A percentile compares a stretch with the other conserved stretches of the same genome.
Evolutionary conservation across 352 stramenopile genomes (phyloP).

Genomic region (Phytophthora aleatoria): DNA sequence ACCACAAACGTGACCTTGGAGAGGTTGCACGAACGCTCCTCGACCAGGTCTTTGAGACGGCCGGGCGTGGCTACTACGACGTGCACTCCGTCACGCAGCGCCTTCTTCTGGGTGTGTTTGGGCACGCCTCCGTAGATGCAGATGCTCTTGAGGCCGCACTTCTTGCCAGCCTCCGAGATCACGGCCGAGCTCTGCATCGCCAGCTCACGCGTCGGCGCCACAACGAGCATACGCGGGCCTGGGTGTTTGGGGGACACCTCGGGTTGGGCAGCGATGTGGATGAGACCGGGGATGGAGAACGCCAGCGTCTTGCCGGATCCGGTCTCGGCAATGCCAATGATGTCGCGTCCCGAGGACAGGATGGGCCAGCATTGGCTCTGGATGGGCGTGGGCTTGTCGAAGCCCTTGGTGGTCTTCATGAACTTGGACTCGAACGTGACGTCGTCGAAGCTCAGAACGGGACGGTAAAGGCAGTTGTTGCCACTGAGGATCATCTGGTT

Average conservation of each 20-base stretch:
- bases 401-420: slow-evolving; percentile 90
- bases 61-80: slow-evolving; percentile 97
- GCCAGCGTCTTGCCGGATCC: slow-evolving; percentile 97
- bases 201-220: slow-evolving; percentile 94
- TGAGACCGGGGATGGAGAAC: slow-evolving; percentile 94
- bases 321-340: slow-evolving; percentile 93
- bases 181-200: slow-evolving; percentile 94
- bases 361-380: slow-evolving; percentile 97
- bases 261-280: slow-evolving; percentile 80
- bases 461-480: slow-evolving; percentile 90
- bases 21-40: slow-evolving; percentile 85
- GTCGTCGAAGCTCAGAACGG: slow-evolving; percentile 73
- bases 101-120: slow-evolving; percentile 93
- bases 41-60: slow-evolving; percentile 91
- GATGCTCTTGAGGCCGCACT: slow-evolving; percentile 83
- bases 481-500: slow-evolving; percentile 87
- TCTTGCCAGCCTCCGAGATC: slow-evolving; percentile 91
- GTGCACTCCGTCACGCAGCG: slow-evolving; percentile 87
- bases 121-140: slow-evolving; percentile 97
- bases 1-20: slow-evolving; percentile 94
- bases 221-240: slow-evolving; percentile 91
- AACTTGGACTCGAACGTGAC: slow-evolving; percentile 82
- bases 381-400: slow-evolving; percentile 95
- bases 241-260: slow-evolving; percentile 59
- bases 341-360: slow-evolving; percentile 83